Evolutionary conservation across 1,284 basidiomycete genomes (phyloP).

Genomic region (Athelia sp.): DNA sequence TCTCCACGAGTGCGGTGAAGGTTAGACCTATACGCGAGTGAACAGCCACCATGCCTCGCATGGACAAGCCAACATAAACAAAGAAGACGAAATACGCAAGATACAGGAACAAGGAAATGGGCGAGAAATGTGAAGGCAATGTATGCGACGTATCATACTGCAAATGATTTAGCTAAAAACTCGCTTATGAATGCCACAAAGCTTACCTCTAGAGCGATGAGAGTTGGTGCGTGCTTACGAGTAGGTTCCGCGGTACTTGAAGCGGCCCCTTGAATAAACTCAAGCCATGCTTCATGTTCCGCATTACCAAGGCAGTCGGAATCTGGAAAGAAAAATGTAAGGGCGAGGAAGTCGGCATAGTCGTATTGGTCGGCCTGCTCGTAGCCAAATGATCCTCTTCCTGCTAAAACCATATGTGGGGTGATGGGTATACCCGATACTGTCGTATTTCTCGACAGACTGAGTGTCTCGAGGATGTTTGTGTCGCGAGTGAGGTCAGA

Average conservation of each 20-base stretch:
- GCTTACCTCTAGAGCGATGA: conserved; percentile 69
- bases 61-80: conserved; percentile 72
- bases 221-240: conserved; percentile 51
- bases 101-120: conserved; percentile 71
- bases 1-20: conserved; percentile 90
- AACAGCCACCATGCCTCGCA: conserved; percentile 77
- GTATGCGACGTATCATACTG: conserved; percentile 49
- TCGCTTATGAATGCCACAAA: not conserved
- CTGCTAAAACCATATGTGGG: conserved; percentile 73
- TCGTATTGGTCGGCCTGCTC: conserved; percentile 46
- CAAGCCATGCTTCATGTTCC: conserved; percentile 61
- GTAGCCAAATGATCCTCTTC: conserved; percentile 48
- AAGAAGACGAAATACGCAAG: conserved; percentile 79
- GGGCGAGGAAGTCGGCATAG: conserved; percentile 63
- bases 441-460: conserved; percentile 42
- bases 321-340: conserved; percentile 77
- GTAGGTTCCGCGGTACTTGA: conserved; percentile 38
- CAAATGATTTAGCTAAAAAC: conserved; percentile 7
- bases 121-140: conserved; percentile 41
- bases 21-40: conserved; percentile 91
- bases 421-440: conserved; percentile 57
- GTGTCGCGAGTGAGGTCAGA: conserved; percentile 44
- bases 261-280: conserved; percentile 46
- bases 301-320: conserved; percentile 58
- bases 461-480: conserved; percentile 53